These are phyloP conservation scores for Globisporangium spiculum DNA, from an alignment of 352 stramenopile species.

Conservation along the genomic window DNA sequence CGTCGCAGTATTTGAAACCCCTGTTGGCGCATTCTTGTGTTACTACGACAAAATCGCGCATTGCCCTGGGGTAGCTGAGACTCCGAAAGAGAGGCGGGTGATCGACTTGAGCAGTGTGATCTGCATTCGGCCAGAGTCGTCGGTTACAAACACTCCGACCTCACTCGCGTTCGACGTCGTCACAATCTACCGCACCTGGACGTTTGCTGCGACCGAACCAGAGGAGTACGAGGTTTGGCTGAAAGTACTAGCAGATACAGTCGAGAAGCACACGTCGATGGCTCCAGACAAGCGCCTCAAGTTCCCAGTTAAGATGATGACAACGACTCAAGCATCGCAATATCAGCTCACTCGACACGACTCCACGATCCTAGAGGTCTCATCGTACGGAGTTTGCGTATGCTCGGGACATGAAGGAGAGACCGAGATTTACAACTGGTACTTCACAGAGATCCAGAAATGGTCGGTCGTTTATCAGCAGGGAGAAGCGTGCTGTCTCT, in stretches of 20 bases:
- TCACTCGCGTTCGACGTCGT: slow-evolving; percentile 64
- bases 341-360: slow-evolving; percentile 37
- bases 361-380: slow-evolving; percentile 51
- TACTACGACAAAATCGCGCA: slow-evolving; percentile 74
- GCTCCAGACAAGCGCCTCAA: slow-evolving; percentile 43
- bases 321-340: slow-evolving; percentile 27
- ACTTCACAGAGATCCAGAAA: slow-evolving; percentile 78
- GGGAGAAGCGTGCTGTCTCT: slow-evolving; percentile 50
- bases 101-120: slow-evolving; percentile 69
- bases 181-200: slow-evolving; percentile 74
- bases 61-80: slow-evolving; percentile 50
- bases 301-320: slow-evolving; percentile 51
- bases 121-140: slow-evolving; percentile 57
- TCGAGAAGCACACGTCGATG: slow-evolving; percentile 56
- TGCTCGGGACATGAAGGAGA: slow-evolving; percentile 40
- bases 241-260: slow-evolving; percentile 43
- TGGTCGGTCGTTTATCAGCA: slow-evolving; percentile 67
- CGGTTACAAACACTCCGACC: slow-evolving; percentile 15
- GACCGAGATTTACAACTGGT: slow-evolving; percentile 61
- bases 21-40: slow-evolving; percentile 61
- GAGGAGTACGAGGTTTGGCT: slow-evolving; percentile 64
- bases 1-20: slow-evolving; percentile 53
- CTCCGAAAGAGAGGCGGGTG: slow-evolving; percentile 49
- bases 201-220: slow-evolving; percentile 45
- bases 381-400: slow-evolving; percentile 53